Evolutionary conservation across 2,329 filamentous ascomycete species (phyloP).

Genomic region (Coccinonectria pachysandricola): DNA sequence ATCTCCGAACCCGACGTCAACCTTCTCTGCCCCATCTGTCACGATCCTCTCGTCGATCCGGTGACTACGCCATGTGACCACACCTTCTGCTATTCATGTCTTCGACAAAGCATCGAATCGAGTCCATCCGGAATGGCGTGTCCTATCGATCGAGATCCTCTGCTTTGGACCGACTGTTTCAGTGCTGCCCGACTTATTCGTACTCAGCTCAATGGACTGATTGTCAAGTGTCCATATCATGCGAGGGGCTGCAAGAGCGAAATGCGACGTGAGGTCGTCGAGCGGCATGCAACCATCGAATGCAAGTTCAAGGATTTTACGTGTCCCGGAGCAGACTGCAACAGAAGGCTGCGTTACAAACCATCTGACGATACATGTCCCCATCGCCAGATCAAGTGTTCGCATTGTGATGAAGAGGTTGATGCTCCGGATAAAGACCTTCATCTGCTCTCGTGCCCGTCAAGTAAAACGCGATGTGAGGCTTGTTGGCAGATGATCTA

Average conservation of each 20-base stretch:
- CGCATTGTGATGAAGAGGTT: constrained; percentile 42
- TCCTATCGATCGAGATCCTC: constrained; percentile 45
- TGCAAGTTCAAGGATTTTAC: constrained; percentile 45
- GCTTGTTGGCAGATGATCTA: constrained; percentile 36
- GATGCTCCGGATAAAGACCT: constrained; percentile 32
- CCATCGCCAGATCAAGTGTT: constrained; percentile 41
- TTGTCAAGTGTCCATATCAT: constrained; percentile 48
- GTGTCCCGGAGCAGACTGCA: constrained; percentile 45
- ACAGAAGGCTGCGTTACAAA: constrained; percentile 40
- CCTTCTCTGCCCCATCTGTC: constrained; percentile 46
- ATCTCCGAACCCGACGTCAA: constrained; percentile 34
- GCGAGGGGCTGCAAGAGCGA: constrained; percentile 39
- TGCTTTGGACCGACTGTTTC: constrained; percentile 29
- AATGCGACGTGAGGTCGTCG: constrained; percentile 42
- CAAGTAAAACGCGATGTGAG: constrained; percentile 37
- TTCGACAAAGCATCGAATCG: constrained; percentile 32
- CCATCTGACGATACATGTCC: constrained; percentile 42
- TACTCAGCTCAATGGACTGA: constrained; percentile 50
- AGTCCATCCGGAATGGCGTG: constrained; percentile 35
- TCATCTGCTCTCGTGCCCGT: constrained; percentile 32
- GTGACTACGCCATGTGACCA: constrained; percentile 54
- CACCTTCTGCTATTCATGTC: constrained; percentile 52
- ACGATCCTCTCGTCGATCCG: constrained; percentile 48
- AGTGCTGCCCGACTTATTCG: constrained; percentile 38
- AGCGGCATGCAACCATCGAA: constrained; percentile 45